A percentile compares a stretch with the other conserved stretches of the same genome.
phyloP scores from a whole-genome alignment of 495 filamentous ascomycete species.

The Podospora fimiseda region DNA sequence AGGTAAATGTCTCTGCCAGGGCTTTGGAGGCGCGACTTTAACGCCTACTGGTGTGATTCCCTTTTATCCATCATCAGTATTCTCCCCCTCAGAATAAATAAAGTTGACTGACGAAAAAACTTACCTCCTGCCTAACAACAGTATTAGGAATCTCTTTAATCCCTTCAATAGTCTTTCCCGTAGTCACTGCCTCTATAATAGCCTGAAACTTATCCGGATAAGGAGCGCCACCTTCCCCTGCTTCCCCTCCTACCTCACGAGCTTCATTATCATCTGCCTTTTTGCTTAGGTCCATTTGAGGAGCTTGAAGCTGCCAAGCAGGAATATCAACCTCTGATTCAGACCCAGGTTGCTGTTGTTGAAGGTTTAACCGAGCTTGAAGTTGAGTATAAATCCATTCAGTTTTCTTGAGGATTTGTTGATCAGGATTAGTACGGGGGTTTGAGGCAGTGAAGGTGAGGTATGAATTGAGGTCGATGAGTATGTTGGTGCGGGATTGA shows the following conservation, averaged over 20 bases:
- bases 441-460: constrained; percentile 24
- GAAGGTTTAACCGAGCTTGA: constrained; percentile 17
- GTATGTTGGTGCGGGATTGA: constrained; percentile 28
- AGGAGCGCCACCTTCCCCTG: constrained; percentile 34
- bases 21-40: constrained; percentile 30
- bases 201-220: constrained; percentile 86
- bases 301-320: constrained; percentile 39
- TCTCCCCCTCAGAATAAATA: background rate
- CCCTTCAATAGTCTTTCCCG: constrained; percentile 77
- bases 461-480: constrained; percentile 33
- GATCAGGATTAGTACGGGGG: constrained; percentile 12
- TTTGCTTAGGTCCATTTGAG: constrained; percentile 36
- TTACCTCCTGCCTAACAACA: constrained; percentile 53
- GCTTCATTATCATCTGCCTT: constrained; percentile 22
- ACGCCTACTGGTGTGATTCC: background rate
- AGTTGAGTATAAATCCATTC: constrained; percentile 23
- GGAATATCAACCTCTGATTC: constrained; percentile 23
- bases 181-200: constrained; percentile 82
- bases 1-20: constrained; percentile 29
- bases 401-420: constrained; percentile 20
- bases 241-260: constrained; percentile 9
- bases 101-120: constrained; percentile 1
- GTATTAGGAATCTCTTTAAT: constrained; percentile 86
- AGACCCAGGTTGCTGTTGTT: background rate
- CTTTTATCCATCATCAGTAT: background rate